phyloP scores from a whole-genome alignment of 2,329 filamentous ascomycete genomes.

The Botrytis hyacinthi region DNA sequence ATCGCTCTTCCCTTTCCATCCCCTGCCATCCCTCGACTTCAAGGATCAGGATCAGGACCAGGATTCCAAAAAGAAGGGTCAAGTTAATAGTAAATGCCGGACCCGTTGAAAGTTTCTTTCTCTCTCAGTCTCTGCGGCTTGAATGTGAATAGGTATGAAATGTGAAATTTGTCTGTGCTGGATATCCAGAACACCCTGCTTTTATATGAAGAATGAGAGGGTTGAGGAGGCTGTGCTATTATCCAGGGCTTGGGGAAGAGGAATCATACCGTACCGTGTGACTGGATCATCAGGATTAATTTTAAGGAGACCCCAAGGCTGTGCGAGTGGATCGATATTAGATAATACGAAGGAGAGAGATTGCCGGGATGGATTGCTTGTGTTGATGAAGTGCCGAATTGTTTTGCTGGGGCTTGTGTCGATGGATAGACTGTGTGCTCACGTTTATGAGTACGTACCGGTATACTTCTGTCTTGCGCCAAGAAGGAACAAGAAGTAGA shows the following conservation, averaged over 20 bases:
- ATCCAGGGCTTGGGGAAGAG: neutral
- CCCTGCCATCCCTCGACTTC: neutral
- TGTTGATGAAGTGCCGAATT: neutral
- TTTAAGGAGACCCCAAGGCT: neutral
- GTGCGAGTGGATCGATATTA: neutral
- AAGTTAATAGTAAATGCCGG: neutral
- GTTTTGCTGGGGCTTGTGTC: neutral
- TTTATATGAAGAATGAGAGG: neutral
- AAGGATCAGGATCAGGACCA: neutral
- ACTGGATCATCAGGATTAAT: neutral
- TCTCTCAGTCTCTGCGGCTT: neutral
- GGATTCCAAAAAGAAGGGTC: neutral
- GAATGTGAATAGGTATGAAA: neutral
- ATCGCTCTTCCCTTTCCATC: too few relatives aligned
- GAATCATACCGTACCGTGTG: neutral
- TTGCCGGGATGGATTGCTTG: neutral
- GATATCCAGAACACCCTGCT: neutral
- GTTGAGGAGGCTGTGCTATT: neutral
- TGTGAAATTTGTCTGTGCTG: neutral
- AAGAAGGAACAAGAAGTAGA: neutral
- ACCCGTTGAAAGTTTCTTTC: neutral
- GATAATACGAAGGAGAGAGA: neutral
- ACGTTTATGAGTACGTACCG: accelerated
- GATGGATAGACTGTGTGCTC: neutral
- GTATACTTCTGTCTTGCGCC: neutral